Base-by-base conservation (phyloP, 1,284 basidiomycete species). In the Coriolopsis trogii region DNA sequence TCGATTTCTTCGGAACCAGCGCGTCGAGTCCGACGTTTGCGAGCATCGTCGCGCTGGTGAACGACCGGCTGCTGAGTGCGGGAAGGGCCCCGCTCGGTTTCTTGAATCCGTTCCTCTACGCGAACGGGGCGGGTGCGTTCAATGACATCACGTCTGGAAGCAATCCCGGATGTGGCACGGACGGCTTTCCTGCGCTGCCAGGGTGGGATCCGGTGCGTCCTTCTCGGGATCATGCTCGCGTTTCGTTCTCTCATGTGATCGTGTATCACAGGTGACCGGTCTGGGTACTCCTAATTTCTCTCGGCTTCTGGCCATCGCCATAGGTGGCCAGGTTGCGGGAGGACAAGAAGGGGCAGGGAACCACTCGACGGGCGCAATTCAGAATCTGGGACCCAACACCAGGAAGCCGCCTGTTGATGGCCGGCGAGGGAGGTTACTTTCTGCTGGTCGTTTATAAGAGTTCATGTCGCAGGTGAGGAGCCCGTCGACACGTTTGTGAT, bases 271-370 rank as follows among this genome's bases (percentile, higher is more conserved):
- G 79, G 76, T 83, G 37, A 84, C 82, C 45, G 83, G 84, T 4
- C 65, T 84, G 23, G 84, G 84, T 3, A 84, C 83, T 7, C 83
- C 82, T 6, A 73, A 85, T 60, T 85, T 84, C 65, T n/a, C n/a
- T n/a, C n/a, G n/a, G n/a, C n/a, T n/a, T n/a, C n/a, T n/a, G n/a
- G n/a, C n/a, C n/a, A n/a, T n/a, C n/a, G n/a, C n/a, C n/a, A n/a
- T n/a, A n/a, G n/a, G n/a, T n/a, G n/a, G n/a, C n/a, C n/a, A n/a
- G n/a, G n/a, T n/a, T n/a, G n/a, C n/a, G n/a, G n/a, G n/a, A n/a
- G n/a, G n/a, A n/a, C n/a, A n/a, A n/a, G n/a, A n/a, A n/a, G n/a
- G n/a, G n/a, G n/a, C n/a, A n/a, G n/a, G n/a, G n/a, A n/a, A n/a
- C n/a, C n/a, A n/a, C n/a, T n/a, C n/a, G n/a, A n/a, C n/a, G n/a